These are phyloP conservation scores for Beta corolliflora DNA, from an alignment of 179 eudicot genomes.

Conservation along the genomic window DNA sequence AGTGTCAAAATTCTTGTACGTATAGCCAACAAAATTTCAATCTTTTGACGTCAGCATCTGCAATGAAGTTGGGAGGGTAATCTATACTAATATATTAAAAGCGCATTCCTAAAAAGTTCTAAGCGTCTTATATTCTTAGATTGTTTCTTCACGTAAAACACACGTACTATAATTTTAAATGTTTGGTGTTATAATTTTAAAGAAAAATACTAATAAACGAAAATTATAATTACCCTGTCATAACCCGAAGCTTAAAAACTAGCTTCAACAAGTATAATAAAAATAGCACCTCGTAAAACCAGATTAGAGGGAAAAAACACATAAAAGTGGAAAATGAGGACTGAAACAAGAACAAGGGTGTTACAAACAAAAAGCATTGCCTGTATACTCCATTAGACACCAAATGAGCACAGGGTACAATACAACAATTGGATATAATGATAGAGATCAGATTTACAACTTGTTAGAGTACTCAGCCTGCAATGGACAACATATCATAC, in stretches of 20 bases:
- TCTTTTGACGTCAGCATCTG: conserved; percentile 79
- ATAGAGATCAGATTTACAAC: not conserved
- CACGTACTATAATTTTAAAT: too few relatives aligned
- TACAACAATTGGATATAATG: not conserved
- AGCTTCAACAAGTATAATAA: not conserved
- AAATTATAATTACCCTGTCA: too few relatives aligned
- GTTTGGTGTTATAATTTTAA: too few relatives aligned
- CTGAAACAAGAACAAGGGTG: not conserved
- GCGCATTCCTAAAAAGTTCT: too few relatives aligned
- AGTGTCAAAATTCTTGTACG: conserved; percentile 90
- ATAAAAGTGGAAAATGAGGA: not conserved
- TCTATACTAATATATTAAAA: too few relatives aligned
- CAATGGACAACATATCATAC: too few relatives aligned
- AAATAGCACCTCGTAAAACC: not conserved
- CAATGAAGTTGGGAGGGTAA: not conserved
- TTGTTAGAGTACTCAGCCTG: not conserved
- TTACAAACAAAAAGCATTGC: not conserved
- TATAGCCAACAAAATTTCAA: conserved; percentile 88
- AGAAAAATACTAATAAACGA: too few relatives aligned
- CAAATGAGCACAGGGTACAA: not conserved
- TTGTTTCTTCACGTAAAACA: too few relatives aligned
- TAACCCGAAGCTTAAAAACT: too few relatives aligned
- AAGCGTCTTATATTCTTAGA: too few relatives aligned
- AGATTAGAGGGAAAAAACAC: not conserved
- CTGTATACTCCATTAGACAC: not conserved